Conservation (phyloP, 805 yeast species). For the Lachancea fermentati region DNA sequence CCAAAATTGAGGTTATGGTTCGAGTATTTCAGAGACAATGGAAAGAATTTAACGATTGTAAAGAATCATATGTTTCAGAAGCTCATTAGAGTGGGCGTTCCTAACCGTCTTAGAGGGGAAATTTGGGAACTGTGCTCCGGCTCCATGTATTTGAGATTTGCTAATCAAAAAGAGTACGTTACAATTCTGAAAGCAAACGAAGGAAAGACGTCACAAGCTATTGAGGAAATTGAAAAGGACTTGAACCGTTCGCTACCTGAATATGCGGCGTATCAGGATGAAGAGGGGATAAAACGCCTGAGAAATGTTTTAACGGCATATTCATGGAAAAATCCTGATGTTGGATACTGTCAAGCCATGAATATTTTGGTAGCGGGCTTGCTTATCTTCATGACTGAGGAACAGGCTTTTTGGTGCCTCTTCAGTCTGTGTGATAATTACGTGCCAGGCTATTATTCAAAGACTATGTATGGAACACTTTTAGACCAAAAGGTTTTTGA, state of each 20-base stretch:
- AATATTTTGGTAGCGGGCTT: conserved; percentile 83
- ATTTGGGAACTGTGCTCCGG: conserved; percentile 93
- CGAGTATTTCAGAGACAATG: conserved; percentile 78
- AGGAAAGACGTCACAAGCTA: conserved; percentile 69
- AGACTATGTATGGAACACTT: conserved; percentile 95
- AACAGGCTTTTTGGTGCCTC: conserved; percentile 94
- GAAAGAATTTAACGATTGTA: conserved; percentile 73
- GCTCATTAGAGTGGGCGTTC: conserved; percentile 83
- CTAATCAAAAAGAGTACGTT: conserved; percentile 54
- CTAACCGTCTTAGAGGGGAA: conserved; percentile 93
- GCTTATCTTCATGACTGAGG: conserved; percentile 84
- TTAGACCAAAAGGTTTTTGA: conserved; percentile 93
- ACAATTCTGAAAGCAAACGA: conserved; percentile 53
- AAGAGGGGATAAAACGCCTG: conserved; percentile 78
- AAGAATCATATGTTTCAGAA: conserved; percentile 74
- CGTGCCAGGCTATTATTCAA: conserved; percentile 94
- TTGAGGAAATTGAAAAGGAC: conserved; percentile 96
- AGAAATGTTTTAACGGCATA: conserved; percentile 89
- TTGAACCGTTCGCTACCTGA: conserved; percentile 92
- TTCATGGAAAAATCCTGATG: conserved; percentile 94
- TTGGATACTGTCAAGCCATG: conserved; percentile 99
- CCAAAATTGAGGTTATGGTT: conserved; percentile 90
- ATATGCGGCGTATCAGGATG: conserved; percentile 85
- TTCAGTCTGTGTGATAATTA: conserved; percentile 73
- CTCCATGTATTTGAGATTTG: conserved; percentile 66